These are phyloP conservation scores for Eutrema yunnanense DNA, from an alignment of 345 rosid genomes.

Conservation along the genomic window DNA sequence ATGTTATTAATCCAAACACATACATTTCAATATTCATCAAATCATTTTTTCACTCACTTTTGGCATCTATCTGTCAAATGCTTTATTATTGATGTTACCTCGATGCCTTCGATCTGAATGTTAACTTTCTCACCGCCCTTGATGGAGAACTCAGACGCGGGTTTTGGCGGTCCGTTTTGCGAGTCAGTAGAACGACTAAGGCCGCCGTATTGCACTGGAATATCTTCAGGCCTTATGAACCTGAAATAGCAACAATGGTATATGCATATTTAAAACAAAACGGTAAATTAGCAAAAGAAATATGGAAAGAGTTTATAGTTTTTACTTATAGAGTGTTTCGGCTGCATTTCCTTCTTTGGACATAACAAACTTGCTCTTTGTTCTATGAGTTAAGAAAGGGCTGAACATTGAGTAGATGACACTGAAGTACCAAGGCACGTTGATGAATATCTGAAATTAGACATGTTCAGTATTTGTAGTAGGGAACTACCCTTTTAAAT, in stretches of 20 bases:
- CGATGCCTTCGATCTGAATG: constrained; percentile 96
- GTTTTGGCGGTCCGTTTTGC: constrained; percentile 63
- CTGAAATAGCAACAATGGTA: constrained; percentile 30
- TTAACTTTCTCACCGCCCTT: constrained; percentile 97
- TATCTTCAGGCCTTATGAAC: constrained; percentile 81
- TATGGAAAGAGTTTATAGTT: background rate
- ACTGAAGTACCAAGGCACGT: constrained; percentile 98
- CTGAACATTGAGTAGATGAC: constrained; percentile 78
- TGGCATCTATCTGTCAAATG: background rate
- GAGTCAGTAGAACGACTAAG: constrained; percentile 62
- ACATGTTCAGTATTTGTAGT: background rate
- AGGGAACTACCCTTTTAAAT: background rate
- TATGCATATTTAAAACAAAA: background rate
- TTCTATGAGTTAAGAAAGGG: constrained; percentile 89
- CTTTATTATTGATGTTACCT: constrained; percentile 38
- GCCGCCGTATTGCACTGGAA: constrained; percentile 93
- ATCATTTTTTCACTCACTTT: background rate
- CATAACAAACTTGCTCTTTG: constrained; percentile 94
- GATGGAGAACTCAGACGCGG: constrained; percentile 84
- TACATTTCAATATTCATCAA: constrained; percentile 2
- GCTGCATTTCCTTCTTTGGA: constrained; percentile 87
- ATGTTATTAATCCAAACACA: background rate
- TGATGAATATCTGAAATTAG: constrained; percentile 70
- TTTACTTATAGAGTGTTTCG: constrained; percentile 89
- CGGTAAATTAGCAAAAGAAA: background rate